Evolutionary conservation across 2,329 filamentous ascomycete species (phyloP).

Genomic region (Pestalotiopsis sp.): DNA sequence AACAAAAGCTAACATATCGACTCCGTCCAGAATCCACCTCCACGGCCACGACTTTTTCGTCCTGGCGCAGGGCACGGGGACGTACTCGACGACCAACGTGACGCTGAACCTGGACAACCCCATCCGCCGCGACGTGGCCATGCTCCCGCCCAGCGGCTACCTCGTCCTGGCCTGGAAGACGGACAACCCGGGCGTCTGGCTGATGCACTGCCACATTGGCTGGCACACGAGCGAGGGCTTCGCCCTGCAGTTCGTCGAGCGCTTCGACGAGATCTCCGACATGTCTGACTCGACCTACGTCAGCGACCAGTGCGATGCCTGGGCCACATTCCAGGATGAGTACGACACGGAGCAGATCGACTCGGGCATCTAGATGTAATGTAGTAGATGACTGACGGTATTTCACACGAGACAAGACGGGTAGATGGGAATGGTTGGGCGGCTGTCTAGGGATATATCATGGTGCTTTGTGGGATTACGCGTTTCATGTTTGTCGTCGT

Average conservation of each 20-base stretch:
- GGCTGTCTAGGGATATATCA: neutral
- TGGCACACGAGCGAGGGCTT: slow-evolving; percentile 53
- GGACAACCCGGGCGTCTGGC: slow-evolving; percentile 53
- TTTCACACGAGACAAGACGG: neutral
- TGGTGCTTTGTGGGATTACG: neutral
- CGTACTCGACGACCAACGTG: slow-evolving; percentile 27
- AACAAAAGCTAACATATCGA: no score
- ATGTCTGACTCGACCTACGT: slow-evolving; percentile 17
- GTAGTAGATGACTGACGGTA: no score
- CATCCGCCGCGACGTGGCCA: slow-evolving; percentile 48
- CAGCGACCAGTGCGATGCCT: slow-evolving; percentile 24
- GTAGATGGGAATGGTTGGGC: neutral
- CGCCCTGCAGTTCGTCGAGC: slow-evolving; percentile 51
- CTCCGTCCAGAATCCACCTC: neutral
- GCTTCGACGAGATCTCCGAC: slow-evolving; percentile 27
- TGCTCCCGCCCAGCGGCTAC: slow-evolving; percentile 45
- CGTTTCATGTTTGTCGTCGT: no score
- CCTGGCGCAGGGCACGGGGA: slow-evolving; percentile 31
- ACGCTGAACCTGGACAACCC: slow-evolving; percentile 42
- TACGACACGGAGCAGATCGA: slow-evolving; percentile 27
- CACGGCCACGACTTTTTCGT: slow-evolving; percentile 46
- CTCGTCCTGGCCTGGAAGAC: slow-evolving; percentile 49
- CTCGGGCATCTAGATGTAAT: slow-evolving; percentile 28
- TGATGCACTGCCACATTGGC: slow-evolving; percentile 41
- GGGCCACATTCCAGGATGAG: slow-evolving; percentile 27